phyloP scores from a whole-genome alignment of 768 basidiomycete genomes.

The Lentinula boryana region DNA sequence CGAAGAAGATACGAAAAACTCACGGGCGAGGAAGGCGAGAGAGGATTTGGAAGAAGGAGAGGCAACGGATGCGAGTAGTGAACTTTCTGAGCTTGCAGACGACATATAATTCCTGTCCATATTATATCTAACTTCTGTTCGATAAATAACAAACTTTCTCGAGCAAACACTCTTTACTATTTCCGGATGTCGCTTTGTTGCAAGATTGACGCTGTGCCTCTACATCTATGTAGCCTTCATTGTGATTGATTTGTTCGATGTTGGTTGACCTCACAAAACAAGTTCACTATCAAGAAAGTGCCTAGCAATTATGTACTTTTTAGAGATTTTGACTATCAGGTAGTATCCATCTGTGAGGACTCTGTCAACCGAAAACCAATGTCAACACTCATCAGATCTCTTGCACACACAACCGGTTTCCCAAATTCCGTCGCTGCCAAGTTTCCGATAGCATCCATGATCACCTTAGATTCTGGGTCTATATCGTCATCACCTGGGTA shows the following conservation, averaged over 20 bases:
- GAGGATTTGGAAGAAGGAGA: slow-evolving; percentile 87
- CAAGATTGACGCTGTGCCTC: too few relatives aligned
- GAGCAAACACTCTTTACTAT: too few relatives aligned
- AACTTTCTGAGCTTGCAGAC: slow-evolving; percentile 72
- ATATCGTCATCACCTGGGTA: slow-evolving; percentile 65
- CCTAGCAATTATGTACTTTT: too few relatives aligned
- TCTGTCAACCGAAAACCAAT: slow-evolving; percentile 30
- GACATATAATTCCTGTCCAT: slow-evolving; percentile 7
- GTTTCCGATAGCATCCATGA: slow-evolving; percentile 59
- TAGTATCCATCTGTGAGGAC: not conserved
- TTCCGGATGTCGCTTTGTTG: too few relatives aligned
- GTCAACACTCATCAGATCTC: slow-evolving; percentile 70
- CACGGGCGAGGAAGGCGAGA: slow-evolving; percentile 43
- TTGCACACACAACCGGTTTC: slow-evolving; percentile 60
- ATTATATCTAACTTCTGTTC: not conserved
- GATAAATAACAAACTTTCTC: too few relatives aligned
- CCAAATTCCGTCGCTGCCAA: slow-evolving; percentile 51
- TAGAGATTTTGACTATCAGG: slow-evolving; percentile 13
- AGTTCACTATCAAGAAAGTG: too few relatives aligned
- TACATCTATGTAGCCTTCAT: too few relatives aligned
- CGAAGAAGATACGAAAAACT: slow-evolving; percentile 58
- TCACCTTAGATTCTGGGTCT: slow-evolving; percentile 36
- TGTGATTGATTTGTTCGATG: too few relatives aligned
- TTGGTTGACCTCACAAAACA: too few relatives aligned
- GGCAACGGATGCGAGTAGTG: slow-evolving; percentile 76